Base-by-base conservation (phyloP, 495 filamentous ascomycete species). In the Letharia columbiana region DNA sequence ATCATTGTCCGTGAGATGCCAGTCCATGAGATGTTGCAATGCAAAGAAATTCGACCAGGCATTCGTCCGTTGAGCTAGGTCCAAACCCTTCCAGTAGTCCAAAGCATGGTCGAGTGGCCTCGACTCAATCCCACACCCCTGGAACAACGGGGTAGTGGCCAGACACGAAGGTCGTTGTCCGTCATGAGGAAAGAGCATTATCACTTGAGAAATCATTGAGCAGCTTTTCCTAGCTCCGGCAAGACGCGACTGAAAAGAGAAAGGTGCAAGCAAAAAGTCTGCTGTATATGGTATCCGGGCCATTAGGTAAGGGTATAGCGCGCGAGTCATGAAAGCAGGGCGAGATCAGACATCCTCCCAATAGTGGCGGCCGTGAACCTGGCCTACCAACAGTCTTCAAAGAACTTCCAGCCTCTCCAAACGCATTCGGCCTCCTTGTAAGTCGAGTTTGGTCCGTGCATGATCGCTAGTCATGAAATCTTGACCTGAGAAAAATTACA, bases 271-370 rank as follows among this genome's bases (percentile, higher is more conserved):
- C 37, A 66, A 62, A 28, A 37, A 20, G 11, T 33, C 35, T 33
- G 64, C 23, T 66, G 64, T 66, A 66, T 58, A 45, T 61, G 58
- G 58, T 52, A 42, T 66, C 64, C 64, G 62, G 47, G 59, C 59
- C 64, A n/a, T 37, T 39, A 61, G 47, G 58, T 66, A n/a, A 20
- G 33, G 64, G 40, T 47, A 18, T 31, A 50, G 17, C 47, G 7
- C 31, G 20, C 9, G 13, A 42, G 23, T 8, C 39, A 20, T 50
- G 39, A 54, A 41, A 45, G 15, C 50, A n/a, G 33, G 41, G 23
- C 45, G 28, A 52, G 64, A 61, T 47, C 41, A 65, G 40, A 52
- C 2, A 61, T 15, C 64, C 58, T 66, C 64, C 47, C 58, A 33
- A 44, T 47, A 52, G 50, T 66, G 57, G 45, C 45, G 23, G 64